A percentile compares a stretch with the other conserved stretches of the same genome.
phyloP scores from a whole-genome alignment of 805 yeast genomes.

The Saturnispora gosingensis region DNA sequence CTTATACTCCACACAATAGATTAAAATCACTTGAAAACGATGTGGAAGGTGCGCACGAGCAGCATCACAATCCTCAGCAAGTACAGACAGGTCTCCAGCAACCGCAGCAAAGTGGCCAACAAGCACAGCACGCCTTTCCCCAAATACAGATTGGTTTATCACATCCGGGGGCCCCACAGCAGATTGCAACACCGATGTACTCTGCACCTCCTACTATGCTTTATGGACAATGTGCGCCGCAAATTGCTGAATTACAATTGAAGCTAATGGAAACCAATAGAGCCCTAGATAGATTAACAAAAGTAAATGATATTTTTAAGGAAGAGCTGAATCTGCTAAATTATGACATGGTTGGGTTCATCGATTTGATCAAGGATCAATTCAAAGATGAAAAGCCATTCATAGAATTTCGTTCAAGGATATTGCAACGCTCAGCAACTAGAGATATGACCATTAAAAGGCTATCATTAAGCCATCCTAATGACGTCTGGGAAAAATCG shows the following conservation, averaged over 20 bases:
- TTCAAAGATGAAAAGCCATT: conserved; percentile 10
- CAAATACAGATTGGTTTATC: background rate
- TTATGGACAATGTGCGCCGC: conserved; percentile 1
- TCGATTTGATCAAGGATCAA: conserved; percentile 32
- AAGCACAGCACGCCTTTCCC: background rate
- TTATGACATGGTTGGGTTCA: conserved; percentile 41
- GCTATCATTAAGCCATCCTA: conserved; percentile 11
- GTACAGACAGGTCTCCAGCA: conserved; percentile 5
- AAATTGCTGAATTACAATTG: conserved; percentile 2
- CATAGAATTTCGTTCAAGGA: conserved; percentile 21
- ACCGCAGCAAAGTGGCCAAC: conserved; percentile 8
- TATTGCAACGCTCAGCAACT: conserved; percentile 25
- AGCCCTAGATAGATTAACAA: conserved; percentile 28
- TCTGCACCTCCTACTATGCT: background rate
- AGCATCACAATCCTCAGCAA: conserved; percentile 11
- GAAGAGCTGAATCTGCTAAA: conserved; percentile 42
- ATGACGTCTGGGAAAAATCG: background rate
- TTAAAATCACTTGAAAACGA: background rate
- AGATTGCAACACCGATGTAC: background rate
- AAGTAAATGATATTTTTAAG: conserved; percentile 38
- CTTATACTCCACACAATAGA: conserved; percentile 7
- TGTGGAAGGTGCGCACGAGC: conserved; percentile 5
- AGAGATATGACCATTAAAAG: conserved; percentile 25
- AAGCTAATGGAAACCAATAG: background rate
- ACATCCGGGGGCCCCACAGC: background rate